Conservation (phyloP, 352 stramenopile genomes). For the Phytophthora tentaculata region DNA sequence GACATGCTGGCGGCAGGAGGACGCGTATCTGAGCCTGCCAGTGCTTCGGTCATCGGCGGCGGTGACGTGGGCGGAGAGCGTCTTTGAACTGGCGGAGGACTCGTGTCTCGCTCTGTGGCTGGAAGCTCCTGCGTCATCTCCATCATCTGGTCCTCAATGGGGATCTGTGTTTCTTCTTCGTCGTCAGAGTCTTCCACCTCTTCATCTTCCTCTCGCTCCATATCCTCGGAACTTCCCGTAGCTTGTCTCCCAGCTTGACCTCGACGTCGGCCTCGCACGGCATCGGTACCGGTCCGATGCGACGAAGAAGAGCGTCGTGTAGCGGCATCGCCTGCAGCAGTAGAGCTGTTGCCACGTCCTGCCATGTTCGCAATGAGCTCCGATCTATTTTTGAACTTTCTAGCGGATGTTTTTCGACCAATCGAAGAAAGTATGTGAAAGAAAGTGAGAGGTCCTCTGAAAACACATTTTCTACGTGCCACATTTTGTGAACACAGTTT, state of each 20-base stretch:
- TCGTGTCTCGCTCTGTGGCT: slow-evolving; percentile 29
- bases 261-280: slow-evolving; percentile 4
- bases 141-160: slow-evolving; percentile 37
- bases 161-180: slow-evolving; percentile 43
- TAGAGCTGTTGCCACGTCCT: slow-evolving; percentile 1
- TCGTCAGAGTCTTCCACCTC: slow-evolving; percentile 36
- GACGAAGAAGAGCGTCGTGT: background rate
- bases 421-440: background rate
- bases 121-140: slow-evolving; percentile 36
- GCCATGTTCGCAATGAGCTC: slow-evolving; percentile 20
- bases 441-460: background rate
- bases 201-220: slow-evolving; percentile 32
- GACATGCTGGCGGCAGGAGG: slow-evolving; percentile 36
- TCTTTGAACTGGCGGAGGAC: slow-evolving; percentile 22
- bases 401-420: slow-evolving; percentile 14
- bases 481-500: slow-evolving; percentile 9
- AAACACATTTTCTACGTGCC: background rate
- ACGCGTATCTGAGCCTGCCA: slow-evolving; percentile 15
- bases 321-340: background rate
- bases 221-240: slow-evolving; percentile 31
- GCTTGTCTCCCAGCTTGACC: background rate
- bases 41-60: slow-evolving; percentile 25
- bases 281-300: slow-evolving; percentile 3
- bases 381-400: slow-evolving; percentile 18
- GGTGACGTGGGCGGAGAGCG: slow-evolving; percentile 34